Evolutionary conservation across 2,329 filamentous ascomycete genomes (phyloP), one percentile per base, ranked within the genome.

Genomic region (Pezicula rhizophila): DNA sequence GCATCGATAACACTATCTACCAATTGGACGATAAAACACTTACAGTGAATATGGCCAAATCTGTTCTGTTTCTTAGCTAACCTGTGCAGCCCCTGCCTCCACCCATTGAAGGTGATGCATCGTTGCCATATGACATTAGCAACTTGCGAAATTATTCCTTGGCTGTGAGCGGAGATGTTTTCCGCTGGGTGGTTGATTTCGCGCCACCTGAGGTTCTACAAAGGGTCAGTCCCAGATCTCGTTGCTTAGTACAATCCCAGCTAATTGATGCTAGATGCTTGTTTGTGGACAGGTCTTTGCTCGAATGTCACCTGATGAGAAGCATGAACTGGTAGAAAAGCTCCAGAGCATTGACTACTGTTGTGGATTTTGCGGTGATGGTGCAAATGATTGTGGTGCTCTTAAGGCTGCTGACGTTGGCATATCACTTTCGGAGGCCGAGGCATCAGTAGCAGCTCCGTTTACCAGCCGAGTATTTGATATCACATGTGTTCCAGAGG

Each of bases 241-340:
- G 17, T 8, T 12, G 38, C 3, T 23, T 35, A 47, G 25, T 42
- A 17, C 10, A 20, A 39, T 12, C 37, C 15, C 18, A 33, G 47
- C 57, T 59, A 46, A 59, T 31, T 2, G 23, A 34, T 34, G 53
- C 23, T 66, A 93, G 75, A 92, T 97, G 84, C 87, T 99, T 47
- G 85, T 96, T 33, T 80, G 80, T 47, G 91, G 92, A 23, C 92
- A 93, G 67, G 89, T 99, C 1, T 99, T 95, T 67, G 95, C 93
- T 4, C 86, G 93, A 58, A 99, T 99, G 93, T 97, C 92, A 2
- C 95, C 93, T 0, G 95, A 99, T 64, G 93, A 99, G 68, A 99
- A 99, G 66, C 91, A 96, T 64, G 95, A 99, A 66, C 75, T 99
- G 2, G 90, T 99, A 2, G 93, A 97, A 66, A 99, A 96, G 66